Evolutionary conservation across 2,329 filamentous ascomycete genomes (phyloP), one percentile per base, ranked within the genome.

Genomic region (Penicillium sp.): DNA sequence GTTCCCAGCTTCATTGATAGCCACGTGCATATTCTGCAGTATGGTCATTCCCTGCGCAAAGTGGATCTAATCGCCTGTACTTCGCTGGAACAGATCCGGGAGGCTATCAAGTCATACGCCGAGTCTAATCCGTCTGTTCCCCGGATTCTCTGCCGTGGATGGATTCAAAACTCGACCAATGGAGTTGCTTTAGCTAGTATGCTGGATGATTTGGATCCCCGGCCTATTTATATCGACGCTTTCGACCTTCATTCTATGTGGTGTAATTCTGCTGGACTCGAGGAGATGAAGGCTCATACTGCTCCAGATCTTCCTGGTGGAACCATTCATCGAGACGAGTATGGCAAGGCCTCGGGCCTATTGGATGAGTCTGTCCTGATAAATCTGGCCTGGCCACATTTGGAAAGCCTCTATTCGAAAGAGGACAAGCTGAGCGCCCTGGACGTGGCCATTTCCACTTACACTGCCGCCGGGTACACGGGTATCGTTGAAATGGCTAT

Each of bases 401-500:
- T 82, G 3, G 74, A 77, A 10, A 70, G 70, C n/a, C 72, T 75
- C 0, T 70, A 76, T 1, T 75, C 76, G 3, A 68, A 72, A 16
- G 73, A 77, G 24, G 78, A 81, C 48, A 80, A 80, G 51, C 61
- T 75, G 44, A 62, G 61, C 6, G 74, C 77, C 0, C 61, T 82
- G 37, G 69, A 71, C 21, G 68, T 73, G 2, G 80, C 78, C 0
- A 71, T 80, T 46, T 59, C 64, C 0, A 72, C 75, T 10, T 82
- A 81, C 55, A 77, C 76, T 27, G 67, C 72, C 0, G 75, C 74
- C 0, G 80, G 80, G 1, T 80, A 79, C 53, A 82, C 80, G 0
- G 79, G 79, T 2, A 68, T 80, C 35, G 73, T 82, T 7, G 80
- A 82, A 47, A 82, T 82, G 80, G 80, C 79, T 21, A 82, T 81